Base-by-base conservation (phyloP, 106 monocot genomes). In the Dendrobium chrysotoxum region DNA sequence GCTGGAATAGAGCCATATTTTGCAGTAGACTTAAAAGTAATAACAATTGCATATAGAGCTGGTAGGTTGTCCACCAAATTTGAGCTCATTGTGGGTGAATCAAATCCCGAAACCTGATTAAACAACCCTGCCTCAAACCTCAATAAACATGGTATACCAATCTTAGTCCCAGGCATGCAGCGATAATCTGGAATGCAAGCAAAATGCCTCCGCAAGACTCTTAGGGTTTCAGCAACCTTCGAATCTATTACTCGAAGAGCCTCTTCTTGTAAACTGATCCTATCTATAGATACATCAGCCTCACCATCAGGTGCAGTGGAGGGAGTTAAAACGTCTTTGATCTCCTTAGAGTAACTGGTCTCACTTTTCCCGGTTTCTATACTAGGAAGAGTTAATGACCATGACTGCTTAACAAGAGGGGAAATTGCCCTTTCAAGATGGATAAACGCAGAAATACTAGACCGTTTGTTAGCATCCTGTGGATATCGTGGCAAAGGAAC, bases 331-430 rank as follows among this genome's bases (percentile, higher is more conserved):
- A 75, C 61, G 71, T 87, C 89, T 68, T 44, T 80, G 26, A 88
- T 84, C 17, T 79, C 86, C 53, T 81, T 79, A 76, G 78, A 72
- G 53, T 40, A 75, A 73, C 53, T 82, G 42, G 79, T 44, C 81
- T 87, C 80, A 68, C 44, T 72, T 53, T 47, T 53, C 53, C 78
- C 85, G 72, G n/a, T 71, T 38, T 81, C 85, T 67, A 86, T 86
- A 71, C 82, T 85, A 57, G 90, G 93, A 23, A 92, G 38, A 47
- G 83, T 57, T 28, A 94, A 77, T 58, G 91, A 91, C 98, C 98
- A 98, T 38, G 98, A 91, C 53, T 94, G 92, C 65, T 91, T 92
- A 18, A 98, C 90, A 54, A 98, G 72, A 45, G 90, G 81, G 9
- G 94, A 89, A 70, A 85, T 53, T 8, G 84, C 78, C 53, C 98